Conservation (phyloP, 73 alveolate species). For the Effrenium voratum region DNA sequence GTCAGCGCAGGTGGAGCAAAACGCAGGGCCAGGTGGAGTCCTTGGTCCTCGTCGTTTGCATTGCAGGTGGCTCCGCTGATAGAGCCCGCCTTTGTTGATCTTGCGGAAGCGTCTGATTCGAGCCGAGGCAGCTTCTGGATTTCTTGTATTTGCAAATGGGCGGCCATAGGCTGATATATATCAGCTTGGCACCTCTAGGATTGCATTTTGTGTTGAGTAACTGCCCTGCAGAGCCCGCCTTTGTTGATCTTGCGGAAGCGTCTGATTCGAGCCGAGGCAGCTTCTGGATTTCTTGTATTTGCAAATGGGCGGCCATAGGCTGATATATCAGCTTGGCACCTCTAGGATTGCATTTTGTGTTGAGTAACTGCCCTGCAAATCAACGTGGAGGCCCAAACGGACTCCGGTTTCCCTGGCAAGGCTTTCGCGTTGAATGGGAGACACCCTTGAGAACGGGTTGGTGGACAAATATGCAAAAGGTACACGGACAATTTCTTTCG, state of each 20-base stretch:
- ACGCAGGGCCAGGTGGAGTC: conserved; percentile 15
- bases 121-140: not conserved
- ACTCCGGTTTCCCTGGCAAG: not conserved
- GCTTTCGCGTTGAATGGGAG: too few relatives aligned
- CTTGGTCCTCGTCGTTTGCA: not conserved
- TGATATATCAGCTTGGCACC: not conserved
- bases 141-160: not conserved
- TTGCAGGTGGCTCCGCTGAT: not conserved
- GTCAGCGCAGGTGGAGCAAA: too few relatives aligned
- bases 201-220: not conserved
- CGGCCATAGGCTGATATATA: not conserved
- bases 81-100: not conserved
- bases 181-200: not conserved
- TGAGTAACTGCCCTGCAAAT: not conserved
- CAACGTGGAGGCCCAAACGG: not conserved
- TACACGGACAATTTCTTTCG: too few relatives aligned
- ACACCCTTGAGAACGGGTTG: too few relatives aligned
- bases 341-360: not conserved
- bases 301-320: not conserved
- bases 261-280: not conserved
- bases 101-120: not conserved
- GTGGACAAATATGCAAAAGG: too few relatives aligned
- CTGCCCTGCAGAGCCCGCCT: not conserved
- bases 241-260: not conserved
- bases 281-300: not conserved